Evolutionary conservation across 106 monocot species (phyloP).

Genomic region (Dioscorea alata): DNA sequence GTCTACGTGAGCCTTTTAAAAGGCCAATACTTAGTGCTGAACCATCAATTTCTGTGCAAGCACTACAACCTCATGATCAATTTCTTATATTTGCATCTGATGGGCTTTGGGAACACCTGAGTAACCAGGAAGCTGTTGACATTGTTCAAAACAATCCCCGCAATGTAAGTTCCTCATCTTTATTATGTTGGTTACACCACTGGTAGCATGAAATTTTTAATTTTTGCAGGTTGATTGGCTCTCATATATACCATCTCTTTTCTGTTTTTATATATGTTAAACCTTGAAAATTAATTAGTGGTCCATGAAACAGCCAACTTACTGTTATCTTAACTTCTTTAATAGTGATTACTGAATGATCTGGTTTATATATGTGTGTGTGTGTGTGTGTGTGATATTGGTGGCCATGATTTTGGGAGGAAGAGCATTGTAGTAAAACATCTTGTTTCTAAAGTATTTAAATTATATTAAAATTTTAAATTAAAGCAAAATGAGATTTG

Average conservation of each 20-base stretch:
- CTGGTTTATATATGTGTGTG: no score
- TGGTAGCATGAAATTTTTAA: background rate
- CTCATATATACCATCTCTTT: background rate
- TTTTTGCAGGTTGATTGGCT: background rate
- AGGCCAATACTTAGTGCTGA: conserved; percentile 5
- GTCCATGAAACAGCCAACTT: background rate
- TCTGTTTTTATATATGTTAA: background rate
- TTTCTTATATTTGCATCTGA: conserved; percentile 15
- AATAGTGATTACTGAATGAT: background rate
- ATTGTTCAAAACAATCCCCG: conserved; percentile 7
- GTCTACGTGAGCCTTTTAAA: conserved; percentile 2
- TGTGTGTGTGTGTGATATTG: no score
- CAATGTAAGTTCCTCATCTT: background rate
- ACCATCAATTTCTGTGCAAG: background rate
- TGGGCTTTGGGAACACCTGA: conserved; percentile 11
- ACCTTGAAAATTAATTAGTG: background rate
- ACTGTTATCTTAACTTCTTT: background rate
- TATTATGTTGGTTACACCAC: background rate
- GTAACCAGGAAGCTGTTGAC: conserved; percentile 7
- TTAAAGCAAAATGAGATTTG: no score
- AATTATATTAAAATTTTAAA: no score
- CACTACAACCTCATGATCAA: conserved; percentile 4
- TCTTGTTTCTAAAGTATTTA: no score
- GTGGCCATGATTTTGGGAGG: background rate
- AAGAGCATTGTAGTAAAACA: background rate